A percentile compares a stretch with the other conserved stretches of the same genome.
phyloP scores from a whole-genome alignment of 2,329 filamentous ascomycete genomes.

The Epichloe elymi region DNA sequence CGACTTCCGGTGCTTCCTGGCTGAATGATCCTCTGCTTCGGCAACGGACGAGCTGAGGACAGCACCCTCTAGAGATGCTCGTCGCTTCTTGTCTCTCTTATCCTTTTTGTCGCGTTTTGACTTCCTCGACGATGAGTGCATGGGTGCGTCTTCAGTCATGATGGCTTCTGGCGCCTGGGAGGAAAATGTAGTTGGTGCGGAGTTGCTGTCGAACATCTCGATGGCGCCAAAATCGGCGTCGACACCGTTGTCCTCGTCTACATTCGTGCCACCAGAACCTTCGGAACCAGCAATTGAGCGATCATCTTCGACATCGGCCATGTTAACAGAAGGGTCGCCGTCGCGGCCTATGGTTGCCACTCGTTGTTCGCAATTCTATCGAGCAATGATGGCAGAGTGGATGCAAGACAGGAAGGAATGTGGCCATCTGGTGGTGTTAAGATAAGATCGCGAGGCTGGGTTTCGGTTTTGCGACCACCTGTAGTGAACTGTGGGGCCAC shows the following conservation, averaged over 20 bases:
- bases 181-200: conserved; percentile 17
- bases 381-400: conserved; percentile 16
- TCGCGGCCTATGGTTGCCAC: background rate
- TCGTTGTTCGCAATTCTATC: conserved; percentile 12
- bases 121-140: conserved; percentile 12
- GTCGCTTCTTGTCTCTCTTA: conserved; percentile 14
- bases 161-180: conserved; percentile 20
- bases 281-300: conserved; percentile 13
- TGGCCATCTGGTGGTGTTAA: conserved; percentile 20
- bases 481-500: conserved; percentile 14
- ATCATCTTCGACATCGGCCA: conserved; percentile 13
- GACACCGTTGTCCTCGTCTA: conserved; percentile 10
- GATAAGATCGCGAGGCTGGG: conserved; percentile 6
- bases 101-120: conserved; percentile 21
- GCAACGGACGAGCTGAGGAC: conserved; percentile 6
- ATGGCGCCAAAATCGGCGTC: conserved; percentile 23
- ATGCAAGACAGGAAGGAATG: conserved; percentile 21
- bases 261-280: conserved; percentile 12
- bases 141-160: conserved; percentile 14
- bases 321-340: conserved; percentile 7
- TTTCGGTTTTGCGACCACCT: conserved; percentile 2
- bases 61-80: conserved; percentile 5
- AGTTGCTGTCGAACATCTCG: conserved; percentile 26
- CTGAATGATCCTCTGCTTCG: conserved; percentile 6
- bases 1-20: conserved; percentile 14